Conservation (phyloP, 1,139 yeast species). For the Suhomyces terraborum region DNA sequence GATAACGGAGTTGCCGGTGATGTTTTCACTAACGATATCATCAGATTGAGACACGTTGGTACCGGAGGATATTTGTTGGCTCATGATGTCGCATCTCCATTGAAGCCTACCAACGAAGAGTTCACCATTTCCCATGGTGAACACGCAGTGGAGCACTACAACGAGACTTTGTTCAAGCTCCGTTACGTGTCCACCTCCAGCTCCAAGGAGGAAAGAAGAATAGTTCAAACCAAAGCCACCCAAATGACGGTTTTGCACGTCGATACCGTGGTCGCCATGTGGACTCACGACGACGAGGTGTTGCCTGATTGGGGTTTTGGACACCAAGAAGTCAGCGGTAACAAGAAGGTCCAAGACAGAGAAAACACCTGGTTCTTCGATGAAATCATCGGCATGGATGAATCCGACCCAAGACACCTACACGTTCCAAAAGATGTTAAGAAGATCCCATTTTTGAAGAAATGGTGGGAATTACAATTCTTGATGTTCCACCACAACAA, state of each 20-base stretch:
- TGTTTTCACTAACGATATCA: constrained; percentile 57
- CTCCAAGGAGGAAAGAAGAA: constrained; percentile 49
- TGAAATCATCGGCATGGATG: constrained; percentile 58
- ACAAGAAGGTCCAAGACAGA: constrained; percentile 70
- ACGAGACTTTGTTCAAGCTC: constrained; percentile 79
- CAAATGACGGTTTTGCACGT: constrained; percentile 73
- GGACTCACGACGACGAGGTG: constrained; percentile 83
- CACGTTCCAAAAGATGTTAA: constrained; percentile 61
- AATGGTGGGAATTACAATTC: constrained; percentile 87
- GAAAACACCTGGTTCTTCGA: constrained; percentile 79
- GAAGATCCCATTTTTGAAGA: constrained; percentile 69
- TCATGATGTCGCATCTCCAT: constrained; percentile 89
- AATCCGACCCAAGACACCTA: constrained; percentile 58
- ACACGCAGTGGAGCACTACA: constrained; percentile 52
- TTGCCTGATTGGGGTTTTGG: constrained; percentile 94
- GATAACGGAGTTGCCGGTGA: constrained; percentile 29
- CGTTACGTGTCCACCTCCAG: constrained; percentile 53
- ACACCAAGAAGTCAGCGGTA: constrained; percentile 95
- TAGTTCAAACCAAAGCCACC: constrained; percentile 69
- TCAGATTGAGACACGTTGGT: constrained; percentile 79
- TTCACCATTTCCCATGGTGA: constrained; percentile 57
- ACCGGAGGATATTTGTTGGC: constrained; percentile 80
- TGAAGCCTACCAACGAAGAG: constrained; percentile 25
- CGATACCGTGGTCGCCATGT: constrained; percentile 88
- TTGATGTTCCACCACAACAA: constrained; percentile 93